Conservation (phyloP, 73 alveolate genomes). For the Effrenium voratum region DNA sequence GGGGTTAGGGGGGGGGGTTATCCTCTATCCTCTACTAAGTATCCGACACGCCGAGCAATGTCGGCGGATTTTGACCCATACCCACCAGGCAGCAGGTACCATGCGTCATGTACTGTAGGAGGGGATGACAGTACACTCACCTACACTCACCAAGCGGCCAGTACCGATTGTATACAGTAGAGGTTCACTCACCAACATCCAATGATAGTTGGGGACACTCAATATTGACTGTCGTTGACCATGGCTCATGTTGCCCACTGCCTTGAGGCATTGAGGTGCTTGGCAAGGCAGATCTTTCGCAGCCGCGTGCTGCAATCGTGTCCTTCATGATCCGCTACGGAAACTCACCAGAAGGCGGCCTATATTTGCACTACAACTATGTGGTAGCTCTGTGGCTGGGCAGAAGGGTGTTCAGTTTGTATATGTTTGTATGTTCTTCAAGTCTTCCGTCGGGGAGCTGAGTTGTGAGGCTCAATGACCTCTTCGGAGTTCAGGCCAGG, state of each 20-base stretch:
- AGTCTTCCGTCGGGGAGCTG: not conserved
- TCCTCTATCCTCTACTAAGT: too few species aligned
- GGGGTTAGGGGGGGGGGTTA: too few species aligned
- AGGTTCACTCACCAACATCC: too few species aligned
- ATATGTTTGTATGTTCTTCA: not conserved
- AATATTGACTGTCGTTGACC: too few species aligned
- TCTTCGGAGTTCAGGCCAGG: slow-evolving; percentile 74
- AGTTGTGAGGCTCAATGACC: slow-evolving; percentile 47
- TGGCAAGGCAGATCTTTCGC: not conserved
- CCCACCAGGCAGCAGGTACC: too few species aligned
- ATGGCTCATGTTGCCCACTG: not conserved
- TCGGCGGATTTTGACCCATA: too few species aligned
- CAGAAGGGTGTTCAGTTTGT: not conserved
- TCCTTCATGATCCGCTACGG: slow-evolving; percentile 91
- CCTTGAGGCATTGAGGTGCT: slow-evolving; percentile 44
- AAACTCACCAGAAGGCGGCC: slow-evolving; percentile 30
- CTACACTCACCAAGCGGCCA: too few species aligned
- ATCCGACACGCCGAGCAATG: too few species aligned
- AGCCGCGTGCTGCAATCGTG: slow-evolving; percentile 52
- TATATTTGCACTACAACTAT: slow-evolving; percentile 82
- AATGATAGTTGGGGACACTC: too few species aligned
- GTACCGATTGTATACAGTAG: too few species aligned
- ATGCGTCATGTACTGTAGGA: too few species aligned
- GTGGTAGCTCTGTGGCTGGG: slow-evolving; percentile 66
- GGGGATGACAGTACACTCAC: too few species aligned